Evolutionary conservation across 176 grass and related monocot genomes (phyloP).

Genomic region (Hordeum vulgare): DNA sequence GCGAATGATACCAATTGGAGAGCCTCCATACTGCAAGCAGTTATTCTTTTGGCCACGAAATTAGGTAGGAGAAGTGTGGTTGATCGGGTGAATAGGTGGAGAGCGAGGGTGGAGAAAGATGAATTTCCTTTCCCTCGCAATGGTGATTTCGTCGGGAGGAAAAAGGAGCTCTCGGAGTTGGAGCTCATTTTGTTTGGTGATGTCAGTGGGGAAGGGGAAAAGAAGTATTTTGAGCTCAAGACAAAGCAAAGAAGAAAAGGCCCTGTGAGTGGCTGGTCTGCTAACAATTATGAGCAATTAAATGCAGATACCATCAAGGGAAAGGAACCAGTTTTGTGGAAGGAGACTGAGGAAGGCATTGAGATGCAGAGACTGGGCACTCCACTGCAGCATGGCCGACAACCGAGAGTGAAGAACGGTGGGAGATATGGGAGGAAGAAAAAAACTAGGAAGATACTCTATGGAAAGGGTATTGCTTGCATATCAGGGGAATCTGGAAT

Average conservation of each 20-base stretch:
- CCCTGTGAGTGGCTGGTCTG: slow-evolving; percentile 26
- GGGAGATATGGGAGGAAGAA: slow-evolving; percentile 48
- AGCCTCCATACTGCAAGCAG: slow-evolving; percentile 67
- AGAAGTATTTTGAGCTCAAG: slow-evolving; percentile 87
- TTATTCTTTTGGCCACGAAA: slow-evolving; percentile 69
- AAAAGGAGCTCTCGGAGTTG: slow-evolving; percentile 89
- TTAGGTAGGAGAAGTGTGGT: slow-evolving; percentile 81
- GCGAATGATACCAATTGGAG: slow-evolving; percentile 83
- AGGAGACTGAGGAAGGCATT: slow-evolving; percentile 90
- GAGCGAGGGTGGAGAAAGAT: slow-evolving; percentile 71
- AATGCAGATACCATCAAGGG: slow-evolving; percentile 63
- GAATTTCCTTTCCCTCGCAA: slow-evolving; percentile 90
- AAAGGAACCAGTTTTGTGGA: slow-evolving; percentile 85
- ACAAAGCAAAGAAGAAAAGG: slow-evolving; percentile 59
- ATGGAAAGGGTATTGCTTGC: slow-evolving; percentile 96
- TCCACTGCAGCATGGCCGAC: slow-evolving; percentile 34
- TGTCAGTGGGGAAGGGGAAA: slow-evolving; percentile 83
- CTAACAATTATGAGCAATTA: slow-evolving; percentile 37
- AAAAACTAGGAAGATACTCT: slow-evolving; percentile 74
- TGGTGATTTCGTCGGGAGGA: slow-evolving; percentile 69
- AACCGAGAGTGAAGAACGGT: slow-evolving; percentile 40
- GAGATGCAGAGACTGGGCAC: slow-evolving; percentile 85
- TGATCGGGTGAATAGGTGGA: slow-evolving; percentile 84
- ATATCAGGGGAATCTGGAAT: slow-evolving; percentile 93
- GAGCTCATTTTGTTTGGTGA: slow-evolving; percentile 96